Evolutionary conservation across 2,329 filamentous ascomycete genomes (phyloP).

Genomic region (Fusarium paranaense): DNA sequence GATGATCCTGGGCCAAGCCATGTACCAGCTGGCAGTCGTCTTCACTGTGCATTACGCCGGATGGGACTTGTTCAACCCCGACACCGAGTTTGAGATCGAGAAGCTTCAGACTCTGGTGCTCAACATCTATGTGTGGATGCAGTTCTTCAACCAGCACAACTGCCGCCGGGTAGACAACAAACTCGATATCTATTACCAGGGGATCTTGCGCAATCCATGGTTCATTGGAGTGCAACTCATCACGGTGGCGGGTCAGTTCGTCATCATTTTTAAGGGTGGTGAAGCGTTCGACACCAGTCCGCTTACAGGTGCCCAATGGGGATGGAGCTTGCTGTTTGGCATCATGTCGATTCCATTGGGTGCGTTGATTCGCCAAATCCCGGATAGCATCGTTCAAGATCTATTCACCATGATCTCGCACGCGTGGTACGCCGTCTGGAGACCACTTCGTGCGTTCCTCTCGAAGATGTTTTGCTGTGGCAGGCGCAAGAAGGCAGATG

Average conservation of each 20-base stretch:
- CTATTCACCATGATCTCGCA: conserved; percentile 36
- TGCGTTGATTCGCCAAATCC: conserved; percentile 55
- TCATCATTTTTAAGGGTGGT: conserved; percentile 79
- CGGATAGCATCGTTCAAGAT: conserved; percentile 49
- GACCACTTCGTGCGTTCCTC: conserved; percentile 24
- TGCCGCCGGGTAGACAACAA: conserved; percentile 85
- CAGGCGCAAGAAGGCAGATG: conserved; percentile 38
- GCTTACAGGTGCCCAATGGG: conserved; percentile 76
- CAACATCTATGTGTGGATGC: conserved; percentile 91
- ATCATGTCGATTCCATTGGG: conserved; percentile 74
- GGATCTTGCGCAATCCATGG: conserved; percentile 79
- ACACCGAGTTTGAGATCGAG: conserved; percentile 49
- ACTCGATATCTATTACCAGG: conserved; percentile 83
- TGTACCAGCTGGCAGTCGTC: conserved; percentile 70
- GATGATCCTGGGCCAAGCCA: conserved; percentile 72
- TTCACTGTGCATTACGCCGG: conserved; percentile 73
- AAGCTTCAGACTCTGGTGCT: conserved; percentile 76
- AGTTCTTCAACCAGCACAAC: conserved; percentile 86
- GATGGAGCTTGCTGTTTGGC: conserved; percentile 75
- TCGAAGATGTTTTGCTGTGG: conserved; percentile 30
- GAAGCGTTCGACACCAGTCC: conserved; percentile 72
- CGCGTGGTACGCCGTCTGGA: conserved; percentile 21
- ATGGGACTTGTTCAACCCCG: conserved; percentile 65
- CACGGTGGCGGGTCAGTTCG: conserved; percentile 76
- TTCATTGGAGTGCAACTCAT: conserved; percentile 76